Base-by-base conservation (phyloP, 805 yeast species). In the Wickerhamiella kurtzmanii region DNA sequence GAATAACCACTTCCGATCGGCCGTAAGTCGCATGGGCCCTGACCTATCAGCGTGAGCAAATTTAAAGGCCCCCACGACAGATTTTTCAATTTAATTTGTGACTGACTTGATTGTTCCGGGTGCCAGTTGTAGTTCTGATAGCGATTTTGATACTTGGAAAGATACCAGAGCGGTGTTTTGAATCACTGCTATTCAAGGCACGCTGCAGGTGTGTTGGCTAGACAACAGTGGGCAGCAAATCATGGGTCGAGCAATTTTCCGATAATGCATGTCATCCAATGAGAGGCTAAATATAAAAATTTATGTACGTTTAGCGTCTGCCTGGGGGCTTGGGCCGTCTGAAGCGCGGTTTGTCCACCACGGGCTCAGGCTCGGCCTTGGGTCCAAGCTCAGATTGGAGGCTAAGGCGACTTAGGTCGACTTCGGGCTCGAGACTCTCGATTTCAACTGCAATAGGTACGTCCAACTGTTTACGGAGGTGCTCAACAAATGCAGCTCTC, bases 401-500 rank as follows among this genome's bases (percentile, higher is more conserved):
- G 16, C 19, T 21, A 5, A 4, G 35, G 2, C 21, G 13, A 3
- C 21, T 28, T 17, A 53, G 44, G 19, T 53, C 56, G 3, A 8
- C 35, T 17, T 41, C 50, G 8, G 56, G 55, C 35, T 53, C 53
- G 35, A 40, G 45, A 9, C 56, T 53, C 44, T 53, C 56, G 22
- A 53, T 40, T 3, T 41, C 32, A 25, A 25, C 32, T 11, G 32
- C 41, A 2, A 45, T 42, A 11, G 32, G 47, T 17, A 50, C 44
- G 4, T 22, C 19, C 22, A 36, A 2, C 2, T 42, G n/a, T 21
- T 41, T 40, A 47, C 58, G 53, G 21, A 63, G 55, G 35, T 47
- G 54, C 19, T 53, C 53, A 21, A 61, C 46, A n/a, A 66, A 55
- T 4, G 63, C 54, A 37, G 56, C 53, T 21, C 70, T 81, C 51